These are phyloP conservation scores for Dryadomyces quercivorus DNA, from an alignment of 2,329 filamentous ascomycete species.

Conservation along the genomic window DNA sequence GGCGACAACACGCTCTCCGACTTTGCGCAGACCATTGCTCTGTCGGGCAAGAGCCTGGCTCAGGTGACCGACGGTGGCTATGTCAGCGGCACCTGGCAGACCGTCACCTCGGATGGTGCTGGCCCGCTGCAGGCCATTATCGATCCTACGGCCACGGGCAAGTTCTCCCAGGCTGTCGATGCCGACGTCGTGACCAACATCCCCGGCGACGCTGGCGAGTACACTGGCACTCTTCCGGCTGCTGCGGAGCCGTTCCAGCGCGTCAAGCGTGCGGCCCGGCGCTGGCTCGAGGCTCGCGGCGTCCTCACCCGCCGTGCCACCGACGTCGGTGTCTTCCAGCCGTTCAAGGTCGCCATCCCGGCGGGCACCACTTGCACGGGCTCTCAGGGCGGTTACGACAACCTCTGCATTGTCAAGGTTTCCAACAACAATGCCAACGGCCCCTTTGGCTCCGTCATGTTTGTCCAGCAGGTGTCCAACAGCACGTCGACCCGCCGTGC, in stretches of 20 bases:
- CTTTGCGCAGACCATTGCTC: conserved; percentile 35
- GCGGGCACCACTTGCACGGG: conserved; percentile 45
- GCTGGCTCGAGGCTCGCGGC: not conserved
- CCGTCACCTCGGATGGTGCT: conserved; percentile 53
- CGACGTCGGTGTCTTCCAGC: conserved; percentile 10
- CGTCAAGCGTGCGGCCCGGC: not conserved
- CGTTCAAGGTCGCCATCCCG: conserved; percentile 44
- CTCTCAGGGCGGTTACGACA: conserved; percentile 43
- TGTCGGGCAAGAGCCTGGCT: conserved; percentile 43
- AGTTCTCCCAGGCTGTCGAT: conserved; percentile 29
- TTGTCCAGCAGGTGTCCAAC: conserved; percentile 15
- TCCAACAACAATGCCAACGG: conserved; percentile 47
- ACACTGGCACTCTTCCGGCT: not conserved
- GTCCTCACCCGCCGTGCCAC: not conserved
- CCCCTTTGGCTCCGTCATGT: conserved; percentile 40
- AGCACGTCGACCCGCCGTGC: not conserved
- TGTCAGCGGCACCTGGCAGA: conserved; percentile 51
- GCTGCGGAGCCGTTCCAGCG: not conserved
- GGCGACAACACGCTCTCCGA: conserved; percentile 33
- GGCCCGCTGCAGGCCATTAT: conserved; percentile 56
- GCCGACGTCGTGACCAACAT: conserved; percentile 43
- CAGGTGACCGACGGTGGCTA: conserved; percentile 45
- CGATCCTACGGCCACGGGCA: conserved; percentile 45
- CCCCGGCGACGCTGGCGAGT: conserved; percentile 14
- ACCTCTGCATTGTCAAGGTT: conserved; percentile 51